Evolutionary conservation across 2,329 filamentous ascomycete species (phyloP), one percentile per base, ranked within the genome.

Genomic region (Cercospora zeina): DNA sequence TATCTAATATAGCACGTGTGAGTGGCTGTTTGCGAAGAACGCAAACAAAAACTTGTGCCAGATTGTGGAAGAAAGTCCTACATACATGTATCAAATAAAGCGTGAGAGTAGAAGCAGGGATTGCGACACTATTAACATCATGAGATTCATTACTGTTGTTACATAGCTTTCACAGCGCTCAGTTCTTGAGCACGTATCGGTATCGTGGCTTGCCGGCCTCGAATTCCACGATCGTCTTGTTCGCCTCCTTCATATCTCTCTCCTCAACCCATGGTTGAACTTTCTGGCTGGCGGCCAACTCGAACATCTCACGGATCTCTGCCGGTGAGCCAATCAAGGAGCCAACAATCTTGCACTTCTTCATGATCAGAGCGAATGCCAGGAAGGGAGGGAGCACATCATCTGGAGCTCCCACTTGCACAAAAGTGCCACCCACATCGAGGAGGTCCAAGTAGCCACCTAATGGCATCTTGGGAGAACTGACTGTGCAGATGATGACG

Each of bases 391-490:
- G 85, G 1, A 82, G 68, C 56, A 76, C 75, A 74, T 80, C 76
- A 69, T 91, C 88, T 0, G 88, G 88, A 1, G 83, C 68, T 34
- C 87, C 88, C 54, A 91, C 80, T 74, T 89, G 85, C 59, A 89
- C 81, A 67, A 89, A 85, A 13, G 79, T 80, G 6, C 88, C 87
- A 50, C 84, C 81, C n/a, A 80, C 75, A 63, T 82, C 80, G 34
- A 90, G 77, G 13, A 91, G 78, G 14, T 76, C 69, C 59, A 91
- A 77, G 75, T 89, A 90, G 53, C 83, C 76, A 50, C 76, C 73
- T 16, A 90, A 71, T 0, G 87, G 87, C 85, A 90, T 87, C 16
- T 85, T 80, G 3, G 81, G 79, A 6, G 76, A 78, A 1, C 82
- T 84, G 14, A 86, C 81, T 1, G 85, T 87, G 56, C 76, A 83